Conservation (phyloP, 139 green algal species). For the Micractinium sp. region DNA sequence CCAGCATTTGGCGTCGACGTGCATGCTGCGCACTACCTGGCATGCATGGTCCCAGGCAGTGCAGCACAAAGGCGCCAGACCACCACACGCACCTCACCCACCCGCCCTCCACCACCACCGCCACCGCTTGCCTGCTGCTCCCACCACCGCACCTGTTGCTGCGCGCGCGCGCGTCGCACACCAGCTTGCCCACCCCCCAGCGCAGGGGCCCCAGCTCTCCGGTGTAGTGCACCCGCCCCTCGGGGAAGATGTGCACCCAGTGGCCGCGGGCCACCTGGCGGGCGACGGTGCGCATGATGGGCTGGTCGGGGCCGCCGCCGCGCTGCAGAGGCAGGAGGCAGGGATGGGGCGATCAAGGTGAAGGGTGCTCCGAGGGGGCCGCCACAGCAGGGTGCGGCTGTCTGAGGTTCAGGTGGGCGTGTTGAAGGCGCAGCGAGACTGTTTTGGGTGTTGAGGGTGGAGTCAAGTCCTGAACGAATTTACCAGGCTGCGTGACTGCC, state of each 20-base stretch:
- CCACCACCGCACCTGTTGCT: neutral
- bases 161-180: slow-evolving; percentile 69
- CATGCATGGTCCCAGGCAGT: neutral
- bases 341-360: neutral
- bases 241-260: slow-evolving; percentile 94
- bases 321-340: slow-evolving; percentile 46
- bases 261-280: slow-evolving; percentile 55
- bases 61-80: too few species aligned
- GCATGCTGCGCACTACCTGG: neutral
- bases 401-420: too few species aligned
- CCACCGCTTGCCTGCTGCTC: neutral
- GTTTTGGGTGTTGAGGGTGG: too few species aligned
- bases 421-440: too few species aligned
- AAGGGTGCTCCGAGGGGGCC: too few species aligned
- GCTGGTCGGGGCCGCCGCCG: slow-evolving; percentile 73
- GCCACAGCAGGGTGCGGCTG: too few species aligned
- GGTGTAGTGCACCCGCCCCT: slow-evolving; percentile 76
- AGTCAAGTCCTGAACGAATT: too few species aligned
- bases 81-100: too few species aligned
- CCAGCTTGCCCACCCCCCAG: slow-evolving; percentile 81
- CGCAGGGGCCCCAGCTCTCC: slow-evolving; percentile 73
- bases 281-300: slow-evolving; percentile 65
- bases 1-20: neutral
- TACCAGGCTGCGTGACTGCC: neutral
- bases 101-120: too few species aligned